A percentile compares a stretch with the other conserved stretches of the same genome.
These are phyloP conservation scores for Globisporangium camurandrum DNA, from an alignment of 352 stramenopile genomes.

Conservation along the genomic window DNA sequence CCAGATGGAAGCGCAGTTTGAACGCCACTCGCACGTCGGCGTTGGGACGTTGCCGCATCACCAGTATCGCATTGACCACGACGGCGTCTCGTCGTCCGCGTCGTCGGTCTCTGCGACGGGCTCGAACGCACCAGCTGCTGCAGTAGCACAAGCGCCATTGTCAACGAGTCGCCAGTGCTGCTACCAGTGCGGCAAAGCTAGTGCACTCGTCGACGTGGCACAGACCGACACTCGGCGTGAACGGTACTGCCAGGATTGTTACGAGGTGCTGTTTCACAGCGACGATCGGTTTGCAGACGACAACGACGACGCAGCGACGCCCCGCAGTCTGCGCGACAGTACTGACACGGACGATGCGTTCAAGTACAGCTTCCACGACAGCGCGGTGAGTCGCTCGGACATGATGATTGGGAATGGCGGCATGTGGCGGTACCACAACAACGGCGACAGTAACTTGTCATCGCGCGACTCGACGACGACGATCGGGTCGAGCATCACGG, in stretches of 20 bases:
- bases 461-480: conserved; percentile 51
- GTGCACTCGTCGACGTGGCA: conserved; percentile 47
- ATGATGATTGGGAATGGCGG: conserved; percentile 29
- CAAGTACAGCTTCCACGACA: conserved; percentile 79
- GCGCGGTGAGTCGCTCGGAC: conserved; percentile 40
- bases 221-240: conserved; percentile 33
- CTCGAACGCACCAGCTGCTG: conserved; percentile 1
- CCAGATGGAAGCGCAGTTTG: conserved; percentile 75
- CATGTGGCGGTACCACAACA: conserved; percentile 42
- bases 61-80: conserved; percentile 3
- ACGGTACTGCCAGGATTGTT: conserved; percentile 69
- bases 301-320: conserved; percentile 7
- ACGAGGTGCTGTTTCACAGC: conserved; percentile 67
- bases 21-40: conserved; percentile 60
- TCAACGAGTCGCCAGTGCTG: conserved; percentile 27
- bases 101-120: conserved; percentile 3
- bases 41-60: conserved; percentile 28
- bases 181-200: conserved; percentile 43
- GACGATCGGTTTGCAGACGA: conserved; percentile 26
- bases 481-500: conserved; percentile 41
- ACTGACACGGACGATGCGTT: conserved; percentile 28
- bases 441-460: conserved; percentile 34
- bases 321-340: conserved; percentile 9
- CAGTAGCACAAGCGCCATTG: conserved; percentile 5
- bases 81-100: background rate